phyloP scores from a whole-genome alignment of 306 rosid species.

The Astragalus glycyphyllos region DNA sequence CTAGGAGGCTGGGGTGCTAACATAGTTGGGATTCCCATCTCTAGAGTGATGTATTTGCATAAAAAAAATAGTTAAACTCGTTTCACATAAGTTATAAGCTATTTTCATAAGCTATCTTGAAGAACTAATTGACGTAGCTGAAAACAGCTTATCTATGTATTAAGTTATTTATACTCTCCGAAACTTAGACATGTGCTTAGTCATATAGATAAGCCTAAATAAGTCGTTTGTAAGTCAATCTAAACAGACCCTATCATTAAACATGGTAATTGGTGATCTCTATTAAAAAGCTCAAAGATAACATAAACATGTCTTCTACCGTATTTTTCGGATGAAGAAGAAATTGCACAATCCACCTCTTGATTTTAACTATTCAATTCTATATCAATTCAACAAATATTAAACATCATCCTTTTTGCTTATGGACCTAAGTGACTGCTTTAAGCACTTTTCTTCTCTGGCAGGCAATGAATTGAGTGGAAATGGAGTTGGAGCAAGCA shows the following conservation, averaged over 20 bases:
- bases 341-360: slow-evolving; percentile 1
- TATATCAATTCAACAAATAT: background rate
- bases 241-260: background rate
- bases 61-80: too few species aligned
- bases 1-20: too few species aligned
- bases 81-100: too few species aligned
- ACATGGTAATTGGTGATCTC: slow-evolving; percentile 32
- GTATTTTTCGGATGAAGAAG: background rate
- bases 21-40: too few species aligned
- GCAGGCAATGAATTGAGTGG: slow-evolving; percentile 91
- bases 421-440: background rate
- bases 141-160: too few species aligned
- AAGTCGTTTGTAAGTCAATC: too few species aligned
- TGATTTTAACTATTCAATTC: slow-evolving; percentile 9
- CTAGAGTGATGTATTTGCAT: too few species aligned
- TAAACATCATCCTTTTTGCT: background rate
- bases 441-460: slow-evolving; percentile 5
- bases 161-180: too few species aligned
- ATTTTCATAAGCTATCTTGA: too few species aligned
- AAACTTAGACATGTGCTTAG: too few species aligned
- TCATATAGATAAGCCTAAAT: too few species aligned
- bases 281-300: slow-evolving; percentile 4
- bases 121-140: too few species aligned
- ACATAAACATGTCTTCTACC: background rate
- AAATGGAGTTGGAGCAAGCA: slow-evolving; percentile 77